Percentiles rank a stretch among this genome's conserved stretches.
These are phyloP conservation scores for Tolypocladium inflatum DNA, from an alignment of 2,329 filamentous ascomycete species.

Conservation along the genomic window DNA sequence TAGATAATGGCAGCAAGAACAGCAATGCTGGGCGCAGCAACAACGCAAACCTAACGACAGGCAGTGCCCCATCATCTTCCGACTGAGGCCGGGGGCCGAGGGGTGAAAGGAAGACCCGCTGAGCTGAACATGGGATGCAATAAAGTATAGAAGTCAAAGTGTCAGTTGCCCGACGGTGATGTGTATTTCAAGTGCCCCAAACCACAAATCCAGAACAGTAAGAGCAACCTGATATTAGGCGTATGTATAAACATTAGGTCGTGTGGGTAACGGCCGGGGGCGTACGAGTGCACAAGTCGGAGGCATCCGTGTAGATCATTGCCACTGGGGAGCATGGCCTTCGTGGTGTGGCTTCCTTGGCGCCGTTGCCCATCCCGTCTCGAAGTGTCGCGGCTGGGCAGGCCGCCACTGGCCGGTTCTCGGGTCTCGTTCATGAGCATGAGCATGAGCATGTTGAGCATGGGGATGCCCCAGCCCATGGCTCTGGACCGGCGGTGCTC, in stretches of 20 bases:
- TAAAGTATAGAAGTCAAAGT: conserved; percentile 1
- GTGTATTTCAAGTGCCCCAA: conserved; percentile 7
- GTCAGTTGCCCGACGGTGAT: conserved; percentile 10
- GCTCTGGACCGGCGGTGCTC: conserved; percentile 12
- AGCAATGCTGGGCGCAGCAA: not conserved
- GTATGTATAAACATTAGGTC: not conserved
- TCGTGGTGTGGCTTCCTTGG: conserved; percentile 13
- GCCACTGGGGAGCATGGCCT: conserved; percentile 5
- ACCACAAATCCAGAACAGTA: not conserved
- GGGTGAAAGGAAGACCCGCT: not conserved
- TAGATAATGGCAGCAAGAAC: not conserved
- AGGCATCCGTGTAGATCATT: not conserved
- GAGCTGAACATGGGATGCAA: not conserved
- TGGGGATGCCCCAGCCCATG: conserved; percentile 14
- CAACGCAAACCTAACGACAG: not conserved
- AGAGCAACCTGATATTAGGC: not conserved
- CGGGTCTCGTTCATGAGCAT: conserved; percentile 22
- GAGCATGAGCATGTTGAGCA: not conserved
- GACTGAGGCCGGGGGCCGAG: not conserved
- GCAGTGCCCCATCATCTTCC: not conserved
- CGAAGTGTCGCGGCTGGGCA: conserved; percentile 19
- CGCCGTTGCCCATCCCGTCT: conserved; percentile 27
- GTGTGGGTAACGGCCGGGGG: not conserved
- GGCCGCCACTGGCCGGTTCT: conserved; percentile 26
- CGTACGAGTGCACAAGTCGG: not conserved